Evolutionary conservation across 164 flowering plant genomes (phyloP), one percentile per base, ranked within the genome.

Genomic region (Vitis rotundifolia): DNA sequence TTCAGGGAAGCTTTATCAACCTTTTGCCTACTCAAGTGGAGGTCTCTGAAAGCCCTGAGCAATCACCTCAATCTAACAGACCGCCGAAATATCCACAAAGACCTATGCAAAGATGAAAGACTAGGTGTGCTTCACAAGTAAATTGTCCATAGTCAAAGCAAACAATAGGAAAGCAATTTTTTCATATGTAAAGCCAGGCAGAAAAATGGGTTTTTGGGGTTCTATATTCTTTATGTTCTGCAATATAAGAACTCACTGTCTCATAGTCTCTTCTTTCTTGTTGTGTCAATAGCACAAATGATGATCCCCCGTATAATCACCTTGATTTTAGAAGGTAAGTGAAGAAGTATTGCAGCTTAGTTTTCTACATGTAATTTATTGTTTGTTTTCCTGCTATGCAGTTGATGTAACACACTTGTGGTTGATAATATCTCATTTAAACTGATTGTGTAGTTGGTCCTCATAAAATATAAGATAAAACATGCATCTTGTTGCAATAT

Each of bases 31-130:
- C 80, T 11, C 81, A 84, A 48, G 8, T 57, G 19, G 84, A 77
- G 67, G 83, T 73, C 31, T 54, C 80, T 59, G 80, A 77, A 65
- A 76, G 76, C 54, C 78, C 81, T 10, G 82, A 73, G 65, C 71
- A 67, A 8, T 73, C 78, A 26, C 80, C 68, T 6, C 60, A 49
- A 26, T 70, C 72, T 9, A 48, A 63, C 9, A 66, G 59, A 48
- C 68, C 79, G 4, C 68, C 83, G 51, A 66, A 54, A 18, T 61
- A 76, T 62, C 73, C 64, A 26, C 68, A 62, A 19, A 77, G 71
- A 47, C 68, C 74, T 66, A 3, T 16, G 11, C 71, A 53, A 37
- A 66, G 79, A 75, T 76, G 63, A 68, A 10, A 11, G 18, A 29
- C 58, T 19, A 59, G 37, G 47, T 53, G 68, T 29, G 31, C 62